Base-by-base conservation (phyloP, 352 stramenopile species). In the Globisporangium mamillatum region DNA sequence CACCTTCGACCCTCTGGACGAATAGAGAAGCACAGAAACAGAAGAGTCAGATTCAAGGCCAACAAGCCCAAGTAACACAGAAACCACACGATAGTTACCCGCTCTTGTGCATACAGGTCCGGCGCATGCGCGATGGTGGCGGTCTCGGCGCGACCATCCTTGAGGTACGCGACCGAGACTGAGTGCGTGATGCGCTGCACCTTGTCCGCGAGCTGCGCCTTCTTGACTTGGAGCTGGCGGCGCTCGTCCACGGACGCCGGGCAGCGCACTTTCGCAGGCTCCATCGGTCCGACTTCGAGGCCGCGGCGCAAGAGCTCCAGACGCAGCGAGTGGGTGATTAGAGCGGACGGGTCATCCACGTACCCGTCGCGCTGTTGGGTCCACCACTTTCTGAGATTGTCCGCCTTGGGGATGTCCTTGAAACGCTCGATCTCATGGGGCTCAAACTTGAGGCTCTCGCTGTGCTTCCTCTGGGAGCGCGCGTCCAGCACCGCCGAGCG, bases 321-420 rank as follows among this genome's bases (percentile, higher is more conserved):
- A 4, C 81, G 75, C 18, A 88, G 55, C 20, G 85, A 93, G 9
- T 68, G 73, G 12, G 66, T 57, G 18, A 78, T 67, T 54, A 85
- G 80, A 1, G 68, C 5, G 6, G 75, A 63, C n/a, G 84, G 78
- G 20, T 90, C 77, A 3, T 80, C 78, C 1, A 92, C 78, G 60
- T 94, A 92, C 5, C 81, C 86, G 2, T 73, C 59, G 25, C 77
- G 70, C 14, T 70, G 66, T 29, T 70, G 56, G 27, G 73, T 88
- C 86, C 86, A 93, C 86, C 86, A 93, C 48, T 75, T 66, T 7
- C 61, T 25, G 7, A 90, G 71, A 27, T 86, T 64, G 3, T 74
- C 53, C 0, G 72, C 68, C 36, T 82, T 87, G 24, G 84, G 84
- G 41, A 88, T 86, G 44, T 89, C 80, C 7, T 54, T 44, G 8